Evolutionary conservation across 139 green algal species (phyloP).

Genomic region (Chlorella vulgaris): DNA sequence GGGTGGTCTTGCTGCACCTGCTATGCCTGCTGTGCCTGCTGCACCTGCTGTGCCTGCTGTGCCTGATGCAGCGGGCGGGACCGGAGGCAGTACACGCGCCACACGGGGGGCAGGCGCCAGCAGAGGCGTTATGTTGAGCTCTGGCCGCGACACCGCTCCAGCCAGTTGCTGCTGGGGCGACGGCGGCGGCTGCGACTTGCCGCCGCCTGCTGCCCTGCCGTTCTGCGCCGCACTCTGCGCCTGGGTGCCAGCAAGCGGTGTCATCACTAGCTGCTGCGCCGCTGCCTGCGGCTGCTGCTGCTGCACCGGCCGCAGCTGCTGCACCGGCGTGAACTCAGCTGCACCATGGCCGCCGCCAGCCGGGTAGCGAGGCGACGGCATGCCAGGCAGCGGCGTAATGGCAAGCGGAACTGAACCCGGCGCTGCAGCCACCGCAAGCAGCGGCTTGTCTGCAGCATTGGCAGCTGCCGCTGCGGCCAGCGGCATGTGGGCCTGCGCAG

Average conservation of each 20-base stretch:
- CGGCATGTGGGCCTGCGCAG: background rate
- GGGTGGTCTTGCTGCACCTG: background rate
- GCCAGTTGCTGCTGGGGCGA: background rate
- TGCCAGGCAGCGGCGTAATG: constrained; percentile 3
- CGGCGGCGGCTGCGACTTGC: background rate
- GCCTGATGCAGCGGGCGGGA: too few relatives aligned
- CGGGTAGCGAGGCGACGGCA: background rate
- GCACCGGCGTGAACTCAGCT: background rate
- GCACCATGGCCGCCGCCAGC: background rate
- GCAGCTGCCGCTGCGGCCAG: background rate
- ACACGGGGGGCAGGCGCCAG: background rate
- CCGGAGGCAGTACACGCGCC: too few relatives aligned
- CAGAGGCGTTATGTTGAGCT: constrained; percentile 12
- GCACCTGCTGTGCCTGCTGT: background rate
- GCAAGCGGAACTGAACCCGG: background rate
- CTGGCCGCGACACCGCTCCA: background rate
- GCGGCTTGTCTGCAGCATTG: background rate
- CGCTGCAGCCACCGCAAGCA: background rate
- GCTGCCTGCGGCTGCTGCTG: background rate
- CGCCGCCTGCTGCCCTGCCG: too few relatives aligned
- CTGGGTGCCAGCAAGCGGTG: background rate
- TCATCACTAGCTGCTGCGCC: constrained; percentile 9
- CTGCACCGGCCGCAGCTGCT: background rate
- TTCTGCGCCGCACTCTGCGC: too few relatives aligned
- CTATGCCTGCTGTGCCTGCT: too few relatives aligned